Percentiles rank a stretch among this genome's conserved stretches.
Conservation (phyloP, 225 moss, liverwort and hornwort species). For the Neckera pumila region DNA sequence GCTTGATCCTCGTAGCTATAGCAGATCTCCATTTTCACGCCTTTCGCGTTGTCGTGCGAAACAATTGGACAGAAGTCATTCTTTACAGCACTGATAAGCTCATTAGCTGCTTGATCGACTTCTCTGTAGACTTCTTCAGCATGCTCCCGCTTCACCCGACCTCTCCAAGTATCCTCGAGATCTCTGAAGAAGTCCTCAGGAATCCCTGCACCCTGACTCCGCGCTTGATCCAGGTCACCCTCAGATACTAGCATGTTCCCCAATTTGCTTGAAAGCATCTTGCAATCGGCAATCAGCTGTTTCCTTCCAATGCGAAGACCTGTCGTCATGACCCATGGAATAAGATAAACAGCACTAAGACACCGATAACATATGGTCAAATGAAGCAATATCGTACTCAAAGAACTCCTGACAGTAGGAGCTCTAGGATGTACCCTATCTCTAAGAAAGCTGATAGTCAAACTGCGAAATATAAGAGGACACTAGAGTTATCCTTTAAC, state of each 20-base stretch:
- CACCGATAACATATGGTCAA: neutral
- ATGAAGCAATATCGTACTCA: neutral
- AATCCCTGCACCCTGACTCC: slow-evolving; percentile 43
- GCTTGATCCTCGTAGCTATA: slow-evolving; percentile 61
- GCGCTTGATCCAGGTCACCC: slow-evolving; percentile 49
- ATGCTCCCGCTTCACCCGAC: slow-evolving; percentile 64
- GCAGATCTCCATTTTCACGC: slow-evolving; percentile 42
- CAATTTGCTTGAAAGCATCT: slow-evolving; percentile 42
- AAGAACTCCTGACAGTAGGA: neutral
- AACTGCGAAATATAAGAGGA: neutral
- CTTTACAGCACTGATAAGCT: slow-evolving; percentile 40
- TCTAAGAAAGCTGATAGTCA: neutral
- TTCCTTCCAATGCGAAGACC: slow-evolving; percentile 73
- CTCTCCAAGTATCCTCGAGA: slow-evolving; percentile 72
- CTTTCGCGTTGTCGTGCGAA: slow-evolving; percentile 24
- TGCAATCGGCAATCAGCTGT: slow-evolving; percentile 75
- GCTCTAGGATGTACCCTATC: neutral
- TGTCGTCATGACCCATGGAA: neutral
- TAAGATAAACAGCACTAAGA: neutral
- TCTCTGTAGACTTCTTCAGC: slow-evolving; percentile 66
- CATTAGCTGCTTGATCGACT: slow-evolving; percentile 63
- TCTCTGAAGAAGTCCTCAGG: slow-evolving; percentile 86
- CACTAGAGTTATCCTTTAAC: neutral
- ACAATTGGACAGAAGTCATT: slow-evolving; percentile 52
- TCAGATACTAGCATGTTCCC: slow-evolving; percentile 55